Evolutionary conservation across 768 basidiomycete species (phyloP).

Genomic region (Leccinum truebloodii): DNA sequence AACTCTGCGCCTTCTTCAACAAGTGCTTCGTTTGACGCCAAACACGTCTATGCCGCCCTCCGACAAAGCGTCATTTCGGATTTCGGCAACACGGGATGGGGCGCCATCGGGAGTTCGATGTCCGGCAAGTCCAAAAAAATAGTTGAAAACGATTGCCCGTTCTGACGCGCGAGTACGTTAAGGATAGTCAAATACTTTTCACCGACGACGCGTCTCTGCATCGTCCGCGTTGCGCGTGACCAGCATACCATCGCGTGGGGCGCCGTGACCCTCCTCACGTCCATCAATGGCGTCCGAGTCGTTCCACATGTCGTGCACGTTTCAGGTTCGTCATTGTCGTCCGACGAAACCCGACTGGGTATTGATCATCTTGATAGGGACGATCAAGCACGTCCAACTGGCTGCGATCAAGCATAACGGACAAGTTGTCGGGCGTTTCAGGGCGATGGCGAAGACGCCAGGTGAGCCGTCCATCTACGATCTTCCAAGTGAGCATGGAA

Average conservation of each 20-base stretch:
- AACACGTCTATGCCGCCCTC: conserved; percentile 66
- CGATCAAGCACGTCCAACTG: conserved; percentile 82
- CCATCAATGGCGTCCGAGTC: too few species aligned
- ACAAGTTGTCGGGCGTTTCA: conserved; percentile 65
- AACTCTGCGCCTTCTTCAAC: conserved; percentile 28
- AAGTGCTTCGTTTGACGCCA: conserved; percentile 41
- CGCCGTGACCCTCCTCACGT: conserved; percentile 61
- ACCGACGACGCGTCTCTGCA: conserved; percentile 77
- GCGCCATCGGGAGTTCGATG: conserved; percentile 69
- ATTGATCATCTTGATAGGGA: conserved; percentile 49
- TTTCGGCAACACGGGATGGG: conserved; percentile 89
- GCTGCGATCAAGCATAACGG: conserved; percentile 77
- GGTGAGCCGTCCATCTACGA: conserved; percentile 36
- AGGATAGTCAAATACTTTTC: conserved; percentile 84
- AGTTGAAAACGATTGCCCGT: neutral
- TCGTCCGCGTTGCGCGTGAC: conserved; percentile 82
- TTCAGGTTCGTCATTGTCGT: conserved; percentile 55
- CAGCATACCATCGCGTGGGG: conserved; percentile 82
- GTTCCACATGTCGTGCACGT: conserved; percentile 65
- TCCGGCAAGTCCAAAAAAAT: conserved; percentile 48
- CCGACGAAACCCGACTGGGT: neutral
- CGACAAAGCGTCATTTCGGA: conserved; percentile 67
- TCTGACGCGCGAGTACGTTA: neutral
- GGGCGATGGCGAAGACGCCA: conserved; percentile 52
- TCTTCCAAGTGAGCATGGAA: neutral